A percentile compares a stretch with the other conserved stretches of the same genome.
These are phyloP conservation scores for Ocimum tenuiflorum DNA, from an alignment of 257 asterid species.

Conservation along the genomic window DNA sequence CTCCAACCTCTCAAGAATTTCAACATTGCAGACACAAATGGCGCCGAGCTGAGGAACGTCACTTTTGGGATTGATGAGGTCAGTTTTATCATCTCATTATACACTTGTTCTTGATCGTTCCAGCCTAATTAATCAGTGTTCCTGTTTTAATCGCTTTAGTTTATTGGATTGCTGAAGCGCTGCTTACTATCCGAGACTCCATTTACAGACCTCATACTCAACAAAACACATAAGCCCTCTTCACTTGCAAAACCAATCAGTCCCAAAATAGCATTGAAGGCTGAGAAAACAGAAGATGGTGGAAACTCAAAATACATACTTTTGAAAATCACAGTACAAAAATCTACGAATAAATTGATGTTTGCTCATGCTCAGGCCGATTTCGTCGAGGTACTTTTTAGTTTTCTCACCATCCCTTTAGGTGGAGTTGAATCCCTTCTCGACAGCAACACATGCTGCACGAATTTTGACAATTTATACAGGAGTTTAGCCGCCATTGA, in stretches of 20 bases:
- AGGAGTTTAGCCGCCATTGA: not conserved
- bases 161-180: slow-evolving; percentile 13
- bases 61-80: slow-evolving; percentile 18
- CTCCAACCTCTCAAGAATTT: not conserved
- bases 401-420: slow-evolving; percentile 18
- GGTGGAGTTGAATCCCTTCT: slow-evolving; percentile 10
- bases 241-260: not conserved
- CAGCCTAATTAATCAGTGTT: too few species aligned
- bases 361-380: slow-evolving; percentile 14
- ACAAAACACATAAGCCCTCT: not conserved
- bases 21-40: not conserved
- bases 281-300: too few species aligned
- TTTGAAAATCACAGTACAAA: slow-evolving; percentile 6
- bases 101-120: too few species aligned
- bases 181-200: slow-evolving; percentile 10
- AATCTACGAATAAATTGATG: slow-evolving; percentile 12
- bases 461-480: slow-evolving; percentile 15
- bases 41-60: not conserved
- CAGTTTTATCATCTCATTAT: not conserved
- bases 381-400: slow-evolving; percentile 18
- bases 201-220: slow-evolving; percentile 13
- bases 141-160: not conserved
- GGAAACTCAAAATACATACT: not conserved
- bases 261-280: not conserved
- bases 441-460: not conserved